phyloP scores from a whole-genome alignment of 495 filamentous ascomycete genomes.

The Niebla homalea region DNA sequence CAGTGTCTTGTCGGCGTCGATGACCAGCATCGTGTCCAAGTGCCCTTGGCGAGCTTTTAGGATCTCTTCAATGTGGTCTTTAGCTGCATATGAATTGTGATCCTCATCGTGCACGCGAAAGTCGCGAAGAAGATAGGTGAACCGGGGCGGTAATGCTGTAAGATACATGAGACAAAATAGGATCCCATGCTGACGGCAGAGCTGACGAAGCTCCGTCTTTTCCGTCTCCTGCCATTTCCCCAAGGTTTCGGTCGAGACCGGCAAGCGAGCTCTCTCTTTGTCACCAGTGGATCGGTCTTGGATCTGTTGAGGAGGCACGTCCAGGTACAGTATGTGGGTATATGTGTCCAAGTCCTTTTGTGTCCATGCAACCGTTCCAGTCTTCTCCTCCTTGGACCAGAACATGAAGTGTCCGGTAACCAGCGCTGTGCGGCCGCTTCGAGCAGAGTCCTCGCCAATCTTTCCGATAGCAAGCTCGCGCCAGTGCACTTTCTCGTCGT shows the following conservation, averaged over 20 bases:
- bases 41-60: constrained; percentile 14
- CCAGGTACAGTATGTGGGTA: constrained; percentile 51
- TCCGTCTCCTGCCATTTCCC: constrained; percentile 41
- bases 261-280: constrained; percentile 24
- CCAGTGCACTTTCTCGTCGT: constrained; percentile 27
- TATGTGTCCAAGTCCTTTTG: constrained; percentile 34
- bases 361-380: constrained; percentile 28
- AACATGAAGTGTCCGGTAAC: constrained; percentile 52
- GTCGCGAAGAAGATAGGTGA: constrained; percentile 23
- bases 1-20: constrained; percentile 50
- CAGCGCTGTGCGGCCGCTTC: constrained; percentile 28
- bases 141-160: constrained; percentile 10
- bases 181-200: constrained; percentile 36
- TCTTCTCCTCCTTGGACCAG: constrained; percentile 33
- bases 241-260: constrained; percentile 29
- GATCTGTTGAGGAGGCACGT: constrained; percentile 28
- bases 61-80: constrained; percentile 27
- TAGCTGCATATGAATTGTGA: constrained; percentile 28
- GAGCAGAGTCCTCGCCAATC: constrained; percentile 28
- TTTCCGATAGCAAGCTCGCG: constrained; percentile 37
- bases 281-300: constrained; percentile 28
- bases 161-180: constrained; percentile 28
- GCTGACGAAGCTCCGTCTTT: constrained; percentile 30
- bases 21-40: constrained; percentile 34
- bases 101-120: constrained; percentile 29